phyloP scores from a whole-genome alignment of 1,284 basidiomycete species.

The Boletellus sp. region DNA sequence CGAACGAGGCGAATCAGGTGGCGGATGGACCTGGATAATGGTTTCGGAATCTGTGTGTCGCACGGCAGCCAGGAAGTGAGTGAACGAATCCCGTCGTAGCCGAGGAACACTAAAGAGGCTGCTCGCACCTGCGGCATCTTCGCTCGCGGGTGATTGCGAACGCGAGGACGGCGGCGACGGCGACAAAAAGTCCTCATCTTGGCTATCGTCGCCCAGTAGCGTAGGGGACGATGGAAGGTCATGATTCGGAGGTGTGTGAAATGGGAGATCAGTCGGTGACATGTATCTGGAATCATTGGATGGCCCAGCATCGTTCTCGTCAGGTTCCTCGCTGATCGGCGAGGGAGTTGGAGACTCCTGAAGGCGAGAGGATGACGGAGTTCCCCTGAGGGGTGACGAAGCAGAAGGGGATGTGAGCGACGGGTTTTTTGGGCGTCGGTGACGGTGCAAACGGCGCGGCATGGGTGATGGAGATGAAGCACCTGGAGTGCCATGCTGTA shows the following conservation, averaged over 20 bases:
- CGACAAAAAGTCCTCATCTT: constrained; percentile 31
- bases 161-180: constrained; percentile 40
- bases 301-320: constrained; percentile 42
- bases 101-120: constrained; percentile 72
- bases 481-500: constrained; percentile 43
- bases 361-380: constrained; percentile 36
- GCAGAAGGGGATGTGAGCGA: constrained; percentile 43
- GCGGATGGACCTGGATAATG: constrained; percentile 65
- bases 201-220: constrained; percentile 25
- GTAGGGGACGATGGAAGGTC: constrained; percentile 46
- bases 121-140: constrained; percentile 65
- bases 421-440: constrained; percentile 47
- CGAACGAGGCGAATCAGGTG: constrained; percentile 70
- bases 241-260: constrained; percentile 51
- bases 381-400: constrained; percentile 58
- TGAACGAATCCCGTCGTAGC: constrained; percentile 54
- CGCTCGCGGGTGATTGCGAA: constrained; percentile 51
- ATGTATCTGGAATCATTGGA: constrained; percentile 54
- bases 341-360: constrained; percentile 60
- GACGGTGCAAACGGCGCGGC: constrained; percentile 58
- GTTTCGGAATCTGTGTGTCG: constrained; percentile 61
- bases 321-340: constrained; percentile 65
- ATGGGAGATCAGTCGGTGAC: constrained; percentile 62
- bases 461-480: constrained; percentile 45
- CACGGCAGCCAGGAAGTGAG: constrained; percentile 55